phyloP scores from a whole-genome alignment of 129 eudicot genomes.

The Mikania micrantha region DNA sequence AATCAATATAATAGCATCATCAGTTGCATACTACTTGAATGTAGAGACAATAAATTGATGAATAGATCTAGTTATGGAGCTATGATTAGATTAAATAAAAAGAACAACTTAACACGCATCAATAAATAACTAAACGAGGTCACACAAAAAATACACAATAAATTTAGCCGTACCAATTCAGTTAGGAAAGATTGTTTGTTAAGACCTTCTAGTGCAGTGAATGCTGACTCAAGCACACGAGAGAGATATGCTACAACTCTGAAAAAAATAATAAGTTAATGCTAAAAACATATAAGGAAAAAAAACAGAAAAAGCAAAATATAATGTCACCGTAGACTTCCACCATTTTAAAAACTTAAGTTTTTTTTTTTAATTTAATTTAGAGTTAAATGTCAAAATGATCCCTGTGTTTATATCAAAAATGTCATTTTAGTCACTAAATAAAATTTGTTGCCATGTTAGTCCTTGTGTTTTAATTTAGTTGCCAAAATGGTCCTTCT shows the following conservation, averaged over 20 bases:
- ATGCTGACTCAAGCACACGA: constrained; percentile 89
- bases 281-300: neutral
- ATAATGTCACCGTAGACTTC: too few species aligned
- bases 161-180: constrained; percentile 58
- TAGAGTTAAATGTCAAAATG: too few species aligned
- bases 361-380: too few species aligned
- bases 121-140: neutral
- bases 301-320: neutral
- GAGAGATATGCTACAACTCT: constrained; percentile 92
- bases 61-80: too few species aligned
- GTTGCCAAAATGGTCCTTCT: too few species aligned
- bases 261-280: constrained; percentile 2
- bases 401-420: too few species aligned
- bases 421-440: too few species aligned
- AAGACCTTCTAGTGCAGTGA: constrained; percentile 86
- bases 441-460: too few species aligned
- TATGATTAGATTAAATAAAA: neutral
- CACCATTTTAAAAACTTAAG: too few species aligned
- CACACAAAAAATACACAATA: neutral
- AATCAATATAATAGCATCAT: neutral
- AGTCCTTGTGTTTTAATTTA: too few species aligned
- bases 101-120: neutral
- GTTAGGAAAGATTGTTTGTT: constrained; percentile 84
- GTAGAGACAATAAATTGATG: neutral
- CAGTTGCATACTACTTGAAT: too few species aligned